A percentile compares a stretch with the other conserved stretches of the same genome.
These are phyloP conservation scores for Colletotrichum zoysiae DNA, from an alignment of 2,329 filamentous ascomycete species.

Conservation along the genomic window DNA sequence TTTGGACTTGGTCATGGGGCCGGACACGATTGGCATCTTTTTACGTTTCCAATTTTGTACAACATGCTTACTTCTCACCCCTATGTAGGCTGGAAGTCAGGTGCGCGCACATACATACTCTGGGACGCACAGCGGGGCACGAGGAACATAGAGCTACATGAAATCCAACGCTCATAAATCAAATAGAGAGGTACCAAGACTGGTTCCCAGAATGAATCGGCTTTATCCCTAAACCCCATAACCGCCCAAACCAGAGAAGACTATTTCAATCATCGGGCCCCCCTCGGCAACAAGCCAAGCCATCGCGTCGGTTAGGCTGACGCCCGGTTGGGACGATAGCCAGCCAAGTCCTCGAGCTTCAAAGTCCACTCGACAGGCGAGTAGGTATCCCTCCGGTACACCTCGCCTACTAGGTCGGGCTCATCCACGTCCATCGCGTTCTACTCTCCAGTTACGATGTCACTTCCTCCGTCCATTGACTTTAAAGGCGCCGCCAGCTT, in stretches of 20 bases:
- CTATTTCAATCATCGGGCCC: neutral
- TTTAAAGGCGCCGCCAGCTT: neutral
- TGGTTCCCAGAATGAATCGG: neutral
- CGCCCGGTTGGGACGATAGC: neutral
- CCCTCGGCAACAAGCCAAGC: neutral
- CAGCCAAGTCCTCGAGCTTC: slow-evolving; percentile 2
- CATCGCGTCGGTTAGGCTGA: neutral
- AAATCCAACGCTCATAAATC: neutral
- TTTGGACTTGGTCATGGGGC: neutral
- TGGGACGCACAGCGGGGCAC: slow-evolving; percentile 12
- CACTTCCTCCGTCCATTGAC: neutral
- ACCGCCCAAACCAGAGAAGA: too few species aligned
- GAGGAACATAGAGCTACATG: neutral
- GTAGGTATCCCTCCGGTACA: neutral
- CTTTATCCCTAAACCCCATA: neutral
- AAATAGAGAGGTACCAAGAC: neutral
- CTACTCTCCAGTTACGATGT: neutral
- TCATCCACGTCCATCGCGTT: neutral
- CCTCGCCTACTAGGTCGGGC: neutral
- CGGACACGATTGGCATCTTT: slow-evolving; percentile 4
- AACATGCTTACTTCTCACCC: slow-evolving; percentile 7
- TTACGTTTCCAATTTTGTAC: slow-evolving; percentile 20
- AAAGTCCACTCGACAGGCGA: neutral
- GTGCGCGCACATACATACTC: slow-evolving; percentile 19
- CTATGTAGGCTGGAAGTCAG: neutral